Evolutionary conservation across 129 eudicot genomes (phyloP).

Genomic region (Flaveria bidentis): DNA sequence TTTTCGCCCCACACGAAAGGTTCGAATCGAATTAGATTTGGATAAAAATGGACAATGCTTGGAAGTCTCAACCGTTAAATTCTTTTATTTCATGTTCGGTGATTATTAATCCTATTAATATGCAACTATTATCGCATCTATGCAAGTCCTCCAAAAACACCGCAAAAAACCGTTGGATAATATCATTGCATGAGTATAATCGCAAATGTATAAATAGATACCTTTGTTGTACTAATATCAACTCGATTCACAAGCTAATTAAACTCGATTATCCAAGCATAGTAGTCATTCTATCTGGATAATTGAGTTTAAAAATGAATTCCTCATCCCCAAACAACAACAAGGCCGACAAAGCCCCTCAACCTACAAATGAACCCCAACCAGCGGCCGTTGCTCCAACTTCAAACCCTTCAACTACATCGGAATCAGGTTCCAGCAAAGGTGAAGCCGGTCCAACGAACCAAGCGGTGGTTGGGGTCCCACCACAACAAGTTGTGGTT

Average conservation of each 20-base stretch:
- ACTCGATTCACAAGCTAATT: conserved; percentile 26
- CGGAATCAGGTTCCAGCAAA: conserved; percentile 26
- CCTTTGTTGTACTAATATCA: neutral
- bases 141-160: conserved; percentile 28
- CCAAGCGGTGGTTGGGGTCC: conserved; percentile 30
- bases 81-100: neutral
- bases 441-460: neutral
- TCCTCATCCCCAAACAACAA: conserved; percentile 41
- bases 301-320: conserved; percentile 41
- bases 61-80: conserved; percentile 14
- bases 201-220: conserved; percentile 21
- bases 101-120: conserved; percentile 19
- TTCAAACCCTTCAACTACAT: conserved; percentile 1
- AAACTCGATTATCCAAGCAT: conserved; percentile 39
- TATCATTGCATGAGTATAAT: neutral
- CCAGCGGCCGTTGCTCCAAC: neutral
- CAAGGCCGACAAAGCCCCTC: conserved; percentile 30
- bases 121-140: conserved; percentile 30
- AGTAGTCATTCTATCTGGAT: conserved; percentile 33
- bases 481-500: conserved; percentile 20
- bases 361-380: conserved; percentile 23
- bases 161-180: conserved; percentile 21
- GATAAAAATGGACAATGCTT: neutral
- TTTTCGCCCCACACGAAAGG: neutral
- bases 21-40: neutral